Evolutionary conservation across 2,329 filamentous ascomycete genomes (phyloP).

Genomic region (Achaetomium macrosporum): DNA sequence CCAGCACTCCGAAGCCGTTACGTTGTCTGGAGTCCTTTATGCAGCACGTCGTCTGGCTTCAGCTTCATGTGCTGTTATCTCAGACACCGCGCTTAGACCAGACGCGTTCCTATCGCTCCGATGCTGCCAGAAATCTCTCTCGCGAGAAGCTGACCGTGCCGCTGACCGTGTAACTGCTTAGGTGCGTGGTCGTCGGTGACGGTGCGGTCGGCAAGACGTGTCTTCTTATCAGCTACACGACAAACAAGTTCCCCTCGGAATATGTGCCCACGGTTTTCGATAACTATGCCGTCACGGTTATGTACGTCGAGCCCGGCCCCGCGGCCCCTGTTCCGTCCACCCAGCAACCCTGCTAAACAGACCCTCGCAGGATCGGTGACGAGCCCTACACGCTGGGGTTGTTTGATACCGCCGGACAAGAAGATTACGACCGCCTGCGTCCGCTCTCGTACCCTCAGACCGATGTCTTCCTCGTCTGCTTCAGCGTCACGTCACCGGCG

Average conservation of each 20-base stretch:
- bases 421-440: slow-evolving; percentile 97
- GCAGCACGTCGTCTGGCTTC: not conserved
- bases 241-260: slow-evolving; percentile 99
- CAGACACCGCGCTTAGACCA: not conserved
- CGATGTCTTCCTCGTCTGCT: slow-evolving; percentile 98
- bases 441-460: slow-evolving; percentile 97
- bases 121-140: no score
- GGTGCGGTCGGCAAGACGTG: slow-evolving; percentile 99
- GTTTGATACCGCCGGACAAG: slow-evolving; percentile 97
- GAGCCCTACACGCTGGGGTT: slow-evolving; percentile 96
- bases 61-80: not conserved
- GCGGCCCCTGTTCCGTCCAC: not conserved
- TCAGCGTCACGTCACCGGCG: slow-evolving; percentile 93
- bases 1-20: not conserved
- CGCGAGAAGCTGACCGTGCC: not conserved
- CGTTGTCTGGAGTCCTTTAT: not conserved
- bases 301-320: slow-evolving; percentile 59
- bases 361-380: slow-evolving; percentile 77
- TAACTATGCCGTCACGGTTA: slow-evolving; percentile 99
- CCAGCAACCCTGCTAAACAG: slow-evolving; percentile 14
- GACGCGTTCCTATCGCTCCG: not conserved
- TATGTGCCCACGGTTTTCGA: slow-evolving; percentile 99
- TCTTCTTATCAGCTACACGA: slow-evolving; percentile 97
- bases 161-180: slow-evolving; percentile 34
- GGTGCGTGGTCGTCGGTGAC: slow-evolving; percentile 98